Evolutionary conservation across 371 early-diverging fungal genomes (phyloP).

Genomic region (Syncephalastrum contaminatum): DNA sequence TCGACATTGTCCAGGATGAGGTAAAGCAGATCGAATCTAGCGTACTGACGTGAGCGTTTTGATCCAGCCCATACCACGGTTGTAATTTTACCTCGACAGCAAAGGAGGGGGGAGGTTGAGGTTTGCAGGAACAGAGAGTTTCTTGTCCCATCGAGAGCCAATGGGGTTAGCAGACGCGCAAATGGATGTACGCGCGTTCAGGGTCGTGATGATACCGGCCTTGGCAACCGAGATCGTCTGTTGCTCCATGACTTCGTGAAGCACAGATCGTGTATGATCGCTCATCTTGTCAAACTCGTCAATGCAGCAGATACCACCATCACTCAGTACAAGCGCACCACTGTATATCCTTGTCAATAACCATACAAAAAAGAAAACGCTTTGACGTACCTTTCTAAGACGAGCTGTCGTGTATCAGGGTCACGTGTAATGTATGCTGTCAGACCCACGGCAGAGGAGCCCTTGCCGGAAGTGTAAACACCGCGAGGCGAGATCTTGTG

Average conservation of each 20-base stretch:
- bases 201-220: constrained; percentile 99
- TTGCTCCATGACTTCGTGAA: constrained; percentile 99
- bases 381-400: constrained; percentile 81
- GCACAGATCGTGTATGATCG: constrained; percentile 92
- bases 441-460: constrained; percentile 98
- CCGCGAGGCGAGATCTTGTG: constrained; percentile 97
- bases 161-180: constrained; percentile 99
- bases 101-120: constrained; percentile 96
- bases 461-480: constrained; percentile 99
- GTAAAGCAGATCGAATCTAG: constrained; percentile 93
- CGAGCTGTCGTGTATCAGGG: constrained; percentile 95
- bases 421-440: constrained; percentile 99
- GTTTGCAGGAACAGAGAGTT: constrained; percentile 91
- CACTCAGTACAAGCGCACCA: constrained; percentile 98
- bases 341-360: constrained; percentile 32
- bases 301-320: constrained; percentile 99
- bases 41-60: background rate
- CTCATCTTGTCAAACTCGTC: constrained; percentile 99
- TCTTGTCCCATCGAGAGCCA: constrained; percentile 91
- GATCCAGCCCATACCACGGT: background rate
- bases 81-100: constrained; percentile 71
- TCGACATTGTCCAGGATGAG: constrained; percentile 92
- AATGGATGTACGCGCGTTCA: constrained; percentile 99
- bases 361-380: background rate
- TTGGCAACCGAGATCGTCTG: constrained; percentile 99